These are phyloP conservation scores for Didymella keratinophila DNA, from an alignment of 2,329 filamentous ascomycete species.

Conservation along the genomic window DNA sequence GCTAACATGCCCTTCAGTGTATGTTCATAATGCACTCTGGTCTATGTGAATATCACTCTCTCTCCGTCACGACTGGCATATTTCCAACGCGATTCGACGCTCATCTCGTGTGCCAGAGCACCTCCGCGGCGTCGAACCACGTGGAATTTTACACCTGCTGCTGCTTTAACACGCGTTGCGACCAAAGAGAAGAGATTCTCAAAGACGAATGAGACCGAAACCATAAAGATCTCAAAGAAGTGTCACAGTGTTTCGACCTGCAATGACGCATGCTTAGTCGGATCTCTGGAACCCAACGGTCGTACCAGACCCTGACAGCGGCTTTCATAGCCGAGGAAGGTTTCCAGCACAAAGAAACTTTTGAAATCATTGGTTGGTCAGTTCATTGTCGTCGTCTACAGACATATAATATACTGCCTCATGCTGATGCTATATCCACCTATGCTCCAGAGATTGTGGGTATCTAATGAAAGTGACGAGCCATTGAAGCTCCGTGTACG, in stretches of 20 bases:
- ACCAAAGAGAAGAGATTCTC: too few relatives aligned
- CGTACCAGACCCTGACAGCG: not conserved
- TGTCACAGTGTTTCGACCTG: not conserved
- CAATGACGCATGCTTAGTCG: not conserved
- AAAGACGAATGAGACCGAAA: too few relatives aligned
- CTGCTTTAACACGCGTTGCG: not conserved
- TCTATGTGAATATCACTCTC: not conserved
- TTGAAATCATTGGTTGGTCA: not conserved
- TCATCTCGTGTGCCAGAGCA: not conserved
- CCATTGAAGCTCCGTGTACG: not conserved
- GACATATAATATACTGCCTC: not conserved
- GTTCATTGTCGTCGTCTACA: not conserved
- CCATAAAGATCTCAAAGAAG: too few relatives aligned
- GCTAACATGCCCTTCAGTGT: not conserved
- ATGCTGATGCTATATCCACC: not conserved
- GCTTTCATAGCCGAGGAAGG: not conserved
- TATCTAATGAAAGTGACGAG: slow-evolving; percentile 5
- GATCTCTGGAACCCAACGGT: not conserved
- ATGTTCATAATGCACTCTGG: not conserved
- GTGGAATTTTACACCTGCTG: not conserved
- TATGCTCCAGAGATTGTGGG: not conserved
- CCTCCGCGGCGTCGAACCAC: not conserved
- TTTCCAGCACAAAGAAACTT: not conserved
- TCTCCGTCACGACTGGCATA: not conserved
- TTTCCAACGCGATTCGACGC: not conserved